Evolutionary conservation across 495 filamentous ascomycete genomes (phyloP), one percentile per base, ranked within the genome.

Genomic region (Aspergillus saccharolyticus): DNA sequence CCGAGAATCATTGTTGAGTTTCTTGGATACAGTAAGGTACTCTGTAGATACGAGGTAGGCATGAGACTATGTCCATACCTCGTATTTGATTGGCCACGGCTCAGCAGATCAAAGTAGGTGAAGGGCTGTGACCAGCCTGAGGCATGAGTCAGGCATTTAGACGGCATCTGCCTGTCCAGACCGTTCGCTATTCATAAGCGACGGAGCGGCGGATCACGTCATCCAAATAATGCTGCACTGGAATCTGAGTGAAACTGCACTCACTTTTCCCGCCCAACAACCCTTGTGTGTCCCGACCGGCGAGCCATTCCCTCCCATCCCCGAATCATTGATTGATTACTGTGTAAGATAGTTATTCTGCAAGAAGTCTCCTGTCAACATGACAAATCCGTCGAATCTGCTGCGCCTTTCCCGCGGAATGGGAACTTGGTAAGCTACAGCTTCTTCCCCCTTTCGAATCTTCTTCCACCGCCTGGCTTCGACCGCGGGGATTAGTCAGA

Each of bases 141-240:
- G 5, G 33, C 33, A 1, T 61, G 58, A 57, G 58, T 64, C 28
- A 62, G 59, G 56, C 57, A 52, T 17, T 22, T 24, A 50, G 5
- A 9, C 12, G 33, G 33, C 33, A 39, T 5, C 33, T 25, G n/a
- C 25, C 16, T 10, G 50, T 65, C 65, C 63, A 68, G 65, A 65
- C 65, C 60, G 30, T 33, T 30, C 22, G 49, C 53, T 56, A 61
- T 67, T 67, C 52, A 58, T 68, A 68, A 68, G 65, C 65, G 49
- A 50, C 15, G 39, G 51, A 68, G 61, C 65, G 49, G 45, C 15
- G 39, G 51, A 68, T 59, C 65, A 68, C 65, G 62, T 60, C 62
- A 68, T 68, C 33, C 33, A 12, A 39, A 28, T 28, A 28, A 28
- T 28, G 9, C 25, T 28, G 9, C 25, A 4, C 25, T 9, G 25